A percentile compares a stretch with the other conserved stretches of the same genome.
Conservation (phyloP, 2,329 filamentous ascomycete genomes). For the Colletotrichum sp. region DNA sequence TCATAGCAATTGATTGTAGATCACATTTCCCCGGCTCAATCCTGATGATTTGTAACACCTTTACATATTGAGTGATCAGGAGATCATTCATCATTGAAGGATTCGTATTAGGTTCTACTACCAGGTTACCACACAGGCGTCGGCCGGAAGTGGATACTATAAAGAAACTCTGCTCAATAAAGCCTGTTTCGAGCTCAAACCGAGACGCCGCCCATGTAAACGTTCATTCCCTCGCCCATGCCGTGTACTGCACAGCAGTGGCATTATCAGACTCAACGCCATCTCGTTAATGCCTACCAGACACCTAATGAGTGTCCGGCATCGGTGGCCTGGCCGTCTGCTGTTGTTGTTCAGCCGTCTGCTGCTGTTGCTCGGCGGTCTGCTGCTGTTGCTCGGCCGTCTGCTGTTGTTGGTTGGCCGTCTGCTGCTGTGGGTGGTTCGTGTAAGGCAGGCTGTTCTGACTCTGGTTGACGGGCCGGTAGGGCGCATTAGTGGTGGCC, state of each 20-base stretch:
- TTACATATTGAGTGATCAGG: background rate
- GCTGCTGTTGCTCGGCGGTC: slow-evolving; percentile 21
- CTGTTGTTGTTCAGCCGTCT: background rate
- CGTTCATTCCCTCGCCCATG: background rate
- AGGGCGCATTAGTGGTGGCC: background rate
- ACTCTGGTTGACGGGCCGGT: background rate
- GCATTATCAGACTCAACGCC: background rate
- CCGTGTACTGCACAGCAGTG: background rate
- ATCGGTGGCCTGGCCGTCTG: background rate
- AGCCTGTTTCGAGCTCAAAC: background rate
- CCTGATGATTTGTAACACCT: background rate
- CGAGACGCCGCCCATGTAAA: background rate
- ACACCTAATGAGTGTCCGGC: background rate
- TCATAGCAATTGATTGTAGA: background rate
- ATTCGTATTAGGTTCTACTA: background rate
- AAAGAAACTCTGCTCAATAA: background rate
- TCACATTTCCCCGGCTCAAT: background rate
- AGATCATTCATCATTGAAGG: background rate
- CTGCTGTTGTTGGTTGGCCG: slow-evolving; percentile 17
- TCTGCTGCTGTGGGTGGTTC: slow-evolving; percentile 17
- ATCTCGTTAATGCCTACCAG: background rate
- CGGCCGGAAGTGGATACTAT: background rate
- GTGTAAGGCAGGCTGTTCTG: background rate
- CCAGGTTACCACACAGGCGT: background rate
- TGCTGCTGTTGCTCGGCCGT: slow-evolving; percentile 22